Conservation (phyloP, 495 filamentous ascomycete genomes). For the Hypoxylon fragiforme region DNA sequence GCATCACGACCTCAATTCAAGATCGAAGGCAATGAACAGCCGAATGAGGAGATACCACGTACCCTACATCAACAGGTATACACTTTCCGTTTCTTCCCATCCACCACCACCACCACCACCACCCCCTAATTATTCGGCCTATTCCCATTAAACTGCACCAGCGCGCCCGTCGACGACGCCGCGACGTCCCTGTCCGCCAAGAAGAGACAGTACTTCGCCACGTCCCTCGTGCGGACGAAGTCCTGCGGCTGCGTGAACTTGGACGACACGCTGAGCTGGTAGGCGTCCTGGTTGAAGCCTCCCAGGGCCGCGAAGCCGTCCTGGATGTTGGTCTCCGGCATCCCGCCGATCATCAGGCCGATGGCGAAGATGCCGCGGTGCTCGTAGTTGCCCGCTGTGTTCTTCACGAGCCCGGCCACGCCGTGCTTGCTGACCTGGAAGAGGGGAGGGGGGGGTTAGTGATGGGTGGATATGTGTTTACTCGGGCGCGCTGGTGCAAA, state of each 20-base stretch:
- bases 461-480: not conserved
- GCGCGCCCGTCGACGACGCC: conserved; percentile 41
- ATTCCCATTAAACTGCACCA: conserved; percentile 45
- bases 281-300: conserved; percentile 51
- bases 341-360: conserved; percentile 58
- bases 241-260: conserved; percentile 40
- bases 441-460: not conserved
- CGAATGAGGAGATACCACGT: too few relatives aligned
- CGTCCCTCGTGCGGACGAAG: conserved; percentile 32
- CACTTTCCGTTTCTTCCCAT: too few relatives aligned
- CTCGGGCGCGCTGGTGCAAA: too few relatives aligned
- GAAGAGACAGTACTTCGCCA: conserved; percentile 49
- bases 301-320: conserved; percentile 14
- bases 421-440: conserved; percentile 50
- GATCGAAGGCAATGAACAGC: too few relatives aligned
- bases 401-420: conserved; percentile 64
- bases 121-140: too few relatives aligned
- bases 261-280: conserved; percentile 48
- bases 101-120: too few relatives aligned
- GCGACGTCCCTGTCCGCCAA: conserved; percentile 45
- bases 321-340: conserved; percentile 54
- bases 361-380: conserved; percentile 60
- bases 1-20: too few relatives aligned
- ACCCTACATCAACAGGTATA: too few relatives aligned
- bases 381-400: conserved; percentile 62